These are phyloP conservation scores for Microthlaspi erraticum DNA, from an alignment of 345 rosid species.

Conservation along the genomic window DNA sequence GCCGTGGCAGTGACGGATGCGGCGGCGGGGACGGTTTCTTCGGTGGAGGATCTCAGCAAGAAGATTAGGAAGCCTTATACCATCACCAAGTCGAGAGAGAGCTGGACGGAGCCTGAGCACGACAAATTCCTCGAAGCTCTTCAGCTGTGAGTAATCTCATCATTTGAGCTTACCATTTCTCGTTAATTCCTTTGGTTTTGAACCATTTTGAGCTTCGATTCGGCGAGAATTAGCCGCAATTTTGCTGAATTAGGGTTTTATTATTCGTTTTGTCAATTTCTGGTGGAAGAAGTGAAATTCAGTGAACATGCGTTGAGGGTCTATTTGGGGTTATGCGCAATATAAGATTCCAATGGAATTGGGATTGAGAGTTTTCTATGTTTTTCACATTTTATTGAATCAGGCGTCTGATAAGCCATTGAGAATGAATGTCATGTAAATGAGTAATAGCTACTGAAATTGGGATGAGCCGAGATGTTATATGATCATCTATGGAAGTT, in stretches of 20 bases:
- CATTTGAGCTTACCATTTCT: slow-evolving; percentile 12
- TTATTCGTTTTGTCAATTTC: too few relatives aligned
- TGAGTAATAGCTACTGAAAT: slow-evolving; percentile 1
- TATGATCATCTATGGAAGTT: background rate
- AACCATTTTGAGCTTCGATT: slow-evolving; percentile 24
- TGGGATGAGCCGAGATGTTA: slow-evolving; percentile 13
- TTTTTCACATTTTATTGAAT: background rate
- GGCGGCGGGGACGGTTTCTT: slow-evolving; percentile 47
- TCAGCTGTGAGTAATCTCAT: slow-evolving; percentile 63
- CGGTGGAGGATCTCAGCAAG: slow-evolving; percentile 68
- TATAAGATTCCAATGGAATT: background rate
- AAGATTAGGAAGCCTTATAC: slow-evolving; percentile 88
- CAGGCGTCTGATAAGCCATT: background rate
- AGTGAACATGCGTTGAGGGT: background rate
- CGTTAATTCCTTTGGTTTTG: background rate
- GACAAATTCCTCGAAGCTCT: slow-evolving; percentile 94
- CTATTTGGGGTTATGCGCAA: background rate
- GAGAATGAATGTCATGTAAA: background rate
- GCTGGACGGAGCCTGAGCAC: slow-evolving; percentile 98
- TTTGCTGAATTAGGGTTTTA: slow-evolving; percentile 43
- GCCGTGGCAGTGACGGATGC: slow-evolving; percentile 42
- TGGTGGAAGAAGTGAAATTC: too few relatives aligned
- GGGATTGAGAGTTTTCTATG: background rate
- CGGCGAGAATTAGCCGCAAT: background rate
- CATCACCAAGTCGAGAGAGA: slow-evolving; percentile 86